Base-by-base conservation (phyloP, 768 basidiomycete species). In the Candolleomyces aberdarensis region DNA sequence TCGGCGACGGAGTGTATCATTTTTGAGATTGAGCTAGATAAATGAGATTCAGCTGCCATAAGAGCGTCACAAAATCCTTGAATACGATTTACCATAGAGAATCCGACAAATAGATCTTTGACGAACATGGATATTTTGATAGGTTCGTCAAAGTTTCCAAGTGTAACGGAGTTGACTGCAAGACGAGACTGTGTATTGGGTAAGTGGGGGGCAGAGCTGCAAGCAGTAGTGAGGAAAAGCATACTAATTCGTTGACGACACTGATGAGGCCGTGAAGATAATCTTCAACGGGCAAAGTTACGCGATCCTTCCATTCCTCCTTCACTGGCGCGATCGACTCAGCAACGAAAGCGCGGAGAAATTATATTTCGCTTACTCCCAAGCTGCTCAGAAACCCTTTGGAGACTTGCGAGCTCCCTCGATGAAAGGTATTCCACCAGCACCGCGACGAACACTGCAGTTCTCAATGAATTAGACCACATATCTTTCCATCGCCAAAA, bases 401-500 rank as follows among this genome's bases (percentile, higher is more conserved):
- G 65, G 15, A 92, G 67, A 1, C 89, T 80, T 44, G 90, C 76
- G 29, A 94, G 80, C 41, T 74, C 79, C 26, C 88, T 80, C 40
- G 67, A 78, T 5, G 80, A 76, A 7, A 94, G 77, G 67, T 87
- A 94, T 67, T 88, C 82, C 13, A 86, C 77, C 39, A 93, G 71
- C 17, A 86, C 83, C 0, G 84, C 85, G 44, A 83, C 80, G 66
- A 88, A 93, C 0, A 92, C 78, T 11, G 84, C 83, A 17, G 80
- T 81, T 59, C 91, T 80, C 41, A 92, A 70, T 3, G 88, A 86
- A 66, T 83, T 85, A 0, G 82, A 80, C 91, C 91, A 92, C 84
- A 89, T 84, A 26, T 92, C 89, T 70, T 89, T 91, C 88, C 88
- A 93, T 59, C 85, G 79, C 91, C 91, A 93, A 62, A 90, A 85